A percentile compares a stretch with the other conserved stretches of the same genome.
Conservation (phyloP, 768 basidiomycete species). For the Serendipita vermifera region DNA sequence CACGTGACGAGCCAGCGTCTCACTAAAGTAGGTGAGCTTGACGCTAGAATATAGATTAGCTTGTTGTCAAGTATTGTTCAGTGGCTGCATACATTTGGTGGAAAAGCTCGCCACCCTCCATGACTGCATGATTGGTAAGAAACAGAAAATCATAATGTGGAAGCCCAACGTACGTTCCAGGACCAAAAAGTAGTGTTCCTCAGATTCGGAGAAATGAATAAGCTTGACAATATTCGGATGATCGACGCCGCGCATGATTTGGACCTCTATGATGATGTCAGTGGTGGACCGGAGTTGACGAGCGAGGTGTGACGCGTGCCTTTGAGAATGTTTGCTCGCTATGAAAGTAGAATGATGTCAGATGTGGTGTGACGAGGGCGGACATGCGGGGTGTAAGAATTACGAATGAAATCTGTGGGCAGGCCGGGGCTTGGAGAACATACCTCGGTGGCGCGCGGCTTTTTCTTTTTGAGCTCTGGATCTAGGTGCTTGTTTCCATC, state of each 20-base stretch:
- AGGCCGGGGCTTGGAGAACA: conserved; percentile 21
- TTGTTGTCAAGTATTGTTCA: background rate
- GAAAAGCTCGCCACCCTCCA: conserved; percentile 97
- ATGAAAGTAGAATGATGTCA: conserved; percentile 16
- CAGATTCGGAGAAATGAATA: conserved; percentile 79
- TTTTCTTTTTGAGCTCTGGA: conserved; percentile 78
- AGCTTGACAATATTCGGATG: conserved; percentile 92
- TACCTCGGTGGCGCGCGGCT: conserved; percentile 98
- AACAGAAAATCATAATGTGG: conserved; percentile 12
- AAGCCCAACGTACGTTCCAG: conserved; percentile 56
- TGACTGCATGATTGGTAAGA: conserved; percentile 39
- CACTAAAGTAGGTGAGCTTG: conserved; percentile 96
- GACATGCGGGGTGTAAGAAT: conserved; percentile 16
- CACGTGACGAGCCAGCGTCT: conserved; percentile 92
- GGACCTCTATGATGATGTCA: conserved; percentile 56
- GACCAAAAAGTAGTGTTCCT: conserved; percentile 87
- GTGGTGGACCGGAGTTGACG: background rate
- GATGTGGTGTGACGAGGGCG: conserved; percentile 10
- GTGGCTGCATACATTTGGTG: conserved; percentile 54
- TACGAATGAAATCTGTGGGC: conserved; percentile 15
- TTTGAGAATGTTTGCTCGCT: conserved; percentile 98
- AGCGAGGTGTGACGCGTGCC: conserved; percentile 30
- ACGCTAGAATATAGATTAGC: conserved; percentile 32
- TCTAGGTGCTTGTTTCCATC: conserved; percentile 89
- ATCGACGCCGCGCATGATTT: conserved; percentile 92